Base-by-base conservation (phyloP, 1,284 basidiomycete species). In the Ustilago cynodontis region DNA sequence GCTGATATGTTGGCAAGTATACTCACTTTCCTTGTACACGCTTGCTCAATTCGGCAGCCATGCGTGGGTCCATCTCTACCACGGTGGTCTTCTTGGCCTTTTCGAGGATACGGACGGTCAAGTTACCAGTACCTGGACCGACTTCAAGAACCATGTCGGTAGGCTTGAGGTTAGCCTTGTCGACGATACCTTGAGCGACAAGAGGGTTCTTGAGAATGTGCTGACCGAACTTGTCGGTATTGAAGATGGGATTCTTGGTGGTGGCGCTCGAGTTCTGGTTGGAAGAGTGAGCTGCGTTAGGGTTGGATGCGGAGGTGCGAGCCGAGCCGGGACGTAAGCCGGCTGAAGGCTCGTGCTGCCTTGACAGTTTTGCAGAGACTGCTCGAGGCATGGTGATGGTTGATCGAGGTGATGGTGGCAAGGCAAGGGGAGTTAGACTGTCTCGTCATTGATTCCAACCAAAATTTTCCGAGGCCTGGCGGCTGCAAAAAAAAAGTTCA, bases 1-100 rank as follows among this genome's bases (percentile, higher is more conserved):
- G 47, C n/a, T 41, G 33, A 6, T 18, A n/a, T 2, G 24, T 33
- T 1, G 20, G 1, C 26, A 3, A 29, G 33, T 20, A 14, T 56
- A 92, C 94, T 88, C 87, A 97, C 95, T 93, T 98, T 89, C 96
- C 96, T 89, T 98, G 93, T 1, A 99, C 95, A 79, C 97, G 92
- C 87, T 99, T 99, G 65, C 93, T 93, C 62, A 99, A 90, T 86
- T 99, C 96, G 52, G 95, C 95, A 20, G 95, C 96, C 96, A 99
- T 98, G 41, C 97, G 91, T 77, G 97, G 97, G 86, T 99, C 97
- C 94, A 98, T 97, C 57, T 99, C 97, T 31, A 98, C 91, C 1
- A 95, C 96, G 0, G 93, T 93, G 31, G 94, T 92, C 88, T 93
- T 92, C 85, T 96, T 95, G 71, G 93, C 93, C 87, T 95, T 93